These are phyloP conservation scores for Secale cereale DNA, from an alignment of 176 grass and related monocot genomes.

Conservation along the genomic window DNA sequence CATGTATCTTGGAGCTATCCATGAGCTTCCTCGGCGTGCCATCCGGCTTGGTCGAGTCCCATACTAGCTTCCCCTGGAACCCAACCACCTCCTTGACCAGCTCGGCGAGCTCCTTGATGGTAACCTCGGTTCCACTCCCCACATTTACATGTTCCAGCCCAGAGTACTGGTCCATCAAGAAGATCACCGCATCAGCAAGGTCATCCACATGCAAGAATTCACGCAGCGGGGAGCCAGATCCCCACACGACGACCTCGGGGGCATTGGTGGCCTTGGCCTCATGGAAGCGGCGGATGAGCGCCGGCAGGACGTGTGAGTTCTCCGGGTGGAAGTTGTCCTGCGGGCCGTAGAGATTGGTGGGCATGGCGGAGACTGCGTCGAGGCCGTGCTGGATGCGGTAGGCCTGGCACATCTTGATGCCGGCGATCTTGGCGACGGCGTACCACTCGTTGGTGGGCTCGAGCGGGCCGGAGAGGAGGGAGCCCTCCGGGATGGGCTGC, in stretches of 20 bases:
- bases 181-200: conserved; percentile 60
- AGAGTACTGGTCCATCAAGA: conserved; percentile 68
- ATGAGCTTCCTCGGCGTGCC: conserved; percentile 85
- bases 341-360: conserved; percentile 81
- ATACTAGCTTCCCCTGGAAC: conserved; percentile 59
- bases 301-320: conserved; percentile 62
- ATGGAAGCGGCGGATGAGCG: conserved; percentile 67
- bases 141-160: conserved; percentile 73
- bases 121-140: conserved; percentile 65
- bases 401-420: conserved; percentile 89
- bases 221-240: conserved; percentile 60
- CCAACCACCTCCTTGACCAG: conserved; percentile 67
- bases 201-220: conserved; percentile 78
- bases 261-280: conserved; percentile 49
- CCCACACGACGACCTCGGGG: conserved; percentile 63
- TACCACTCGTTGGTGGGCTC: conserved; percentile 93
- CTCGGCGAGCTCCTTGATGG: conserved; percentile 73
- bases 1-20: conserved; percentile 74
- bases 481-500: conserved; percentile 66
- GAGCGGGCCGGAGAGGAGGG: conserved; percentile 70
- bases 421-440: conserved; percentile 79
- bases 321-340: conserved; percentile 75
- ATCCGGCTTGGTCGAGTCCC: conserved; percentile 66
- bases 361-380: conserved; percentile 75
- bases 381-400: conserved; percentile 79